Base-by-base conservation (phyloP, 1,139 yeast species). In the Diutina rugosa region DNA sequence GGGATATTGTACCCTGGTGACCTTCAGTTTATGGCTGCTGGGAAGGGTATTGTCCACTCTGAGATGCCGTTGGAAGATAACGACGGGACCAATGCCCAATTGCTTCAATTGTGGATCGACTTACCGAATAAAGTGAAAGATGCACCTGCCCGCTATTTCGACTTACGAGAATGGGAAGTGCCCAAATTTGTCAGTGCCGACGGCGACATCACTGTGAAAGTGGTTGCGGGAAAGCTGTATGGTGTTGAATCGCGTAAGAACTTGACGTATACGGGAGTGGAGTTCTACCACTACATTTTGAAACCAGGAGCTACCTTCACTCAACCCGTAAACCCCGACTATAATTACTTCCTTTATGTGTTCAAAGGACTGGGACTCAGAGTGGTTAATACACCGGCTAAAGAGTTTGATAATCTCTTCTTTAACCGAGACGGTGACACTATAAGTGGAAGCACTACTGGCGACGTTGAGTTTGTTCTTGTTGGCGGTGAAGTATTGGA, bases 1-100 rank as follows among this genome's bases (percentile, higher is more conserved):
- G 97, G 97, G 56, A 77, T 89, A 18, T 73, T 90, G 57, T 80
- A 82, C 59, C 84, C 90, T 28, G 97, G 97, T 56, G 97, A 90
- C 67, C 74, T 90, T 62, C 97, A 90, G 71, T 90, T 90, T 67
- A 90, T 90, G 96, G 90, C 96, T 58, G 97, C 97, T 8, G 97
- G 97, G 57, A 81, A 78, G 62, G 97, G 96, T 57, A 82, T 90
- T 52, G 90, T 88, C 47, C 96, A 90, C 65, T 80, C 90, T 6
- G 95, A 88, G 65, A 87, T 88, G 82, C 96, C 96, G 10, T 81
- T 87, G 38, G 75, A 77, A 47, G 76, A 76, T 61, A 74, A 75
- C 6, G 82, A 81, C 61, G 87, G 85, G 28, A 67, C 76, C 26
- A 72, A 79, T 0, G 82, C 84, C 46, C 79, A 74, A 49, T 97